Conservation (phyloP, 2,329 filamentous ascomycete genomes). For the Plectosphaerella plurivora region DNA sequence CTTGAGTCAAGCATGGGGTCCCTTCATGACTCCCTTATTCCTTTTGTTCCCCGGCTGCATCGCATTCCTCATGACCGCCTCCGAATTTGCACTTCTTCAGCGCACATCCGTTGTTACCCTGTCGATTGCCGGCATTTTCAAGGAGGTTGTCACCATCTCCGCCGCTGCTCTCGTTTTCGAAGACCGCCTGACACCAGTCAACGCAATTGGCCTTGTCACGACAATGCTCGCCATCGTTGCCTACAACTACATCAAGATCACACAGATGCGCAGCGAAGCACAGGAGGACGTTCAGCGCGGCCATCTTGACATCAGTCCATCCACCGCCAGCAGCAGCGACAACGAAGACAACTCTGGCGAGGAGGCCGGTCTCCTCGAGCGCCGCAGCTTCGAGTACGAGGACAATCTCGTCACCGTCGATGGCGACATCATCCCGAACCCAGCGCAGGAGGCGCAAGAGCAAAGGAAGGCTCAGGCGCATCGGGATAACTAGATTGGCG, state of each 20-base stretch:
- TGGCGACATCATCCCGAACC: constrained; percentile 33
- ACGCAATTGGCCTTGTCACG: constrained; percentile 79
- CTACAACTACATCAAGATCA: constrained; percentile 95
- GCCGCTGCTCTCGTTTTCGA: constrained; percentile 85
- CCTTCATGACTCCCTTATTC: constrained; percentile 61
- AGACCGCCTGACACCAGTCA: constrained; percentile 81
- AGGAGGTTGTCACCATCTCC: constrained; percentile 93
- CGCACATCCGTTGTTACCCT: constrained; percentile 94
- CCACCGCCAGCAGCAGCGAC: constrained; percentile 34
- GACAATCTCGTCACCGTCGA: constrained; percentile 32
- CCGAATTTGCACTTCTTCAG: constrained; percentile 91
- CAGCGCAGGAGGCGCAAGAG: constrained; percentile 15
- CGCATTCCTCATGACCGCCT: constrained; percentile 94
- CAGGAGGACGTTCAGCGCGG: constrained; percentile 42
- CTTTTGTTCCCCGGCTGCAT: constrained; percentile 86
- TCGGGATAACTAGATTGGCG: constrained; percentile 9
- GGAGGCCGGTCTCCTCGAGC: constrained; percentile 39
- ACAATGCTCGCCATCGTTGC: constrained; percentile 81
- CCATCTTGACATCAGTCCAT: constrained; percentile 29
- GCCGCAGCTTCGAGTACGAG: constrained; percentile 30
- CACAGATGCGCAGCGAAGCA: constrained; percentile 79
- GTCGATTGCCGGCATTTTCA: constrained; percentile 96
- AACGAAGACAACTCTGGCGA: constrained; percentile 37
- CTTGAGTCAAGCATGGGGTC: constrained; percentile 65
- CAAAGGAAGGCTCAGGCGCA: constrained; percentile 10